These are phyloP conservation scores for Microglena sp. DNA, from an alignment of 139 green algal species.

Conservation along the genomic window DNA sequence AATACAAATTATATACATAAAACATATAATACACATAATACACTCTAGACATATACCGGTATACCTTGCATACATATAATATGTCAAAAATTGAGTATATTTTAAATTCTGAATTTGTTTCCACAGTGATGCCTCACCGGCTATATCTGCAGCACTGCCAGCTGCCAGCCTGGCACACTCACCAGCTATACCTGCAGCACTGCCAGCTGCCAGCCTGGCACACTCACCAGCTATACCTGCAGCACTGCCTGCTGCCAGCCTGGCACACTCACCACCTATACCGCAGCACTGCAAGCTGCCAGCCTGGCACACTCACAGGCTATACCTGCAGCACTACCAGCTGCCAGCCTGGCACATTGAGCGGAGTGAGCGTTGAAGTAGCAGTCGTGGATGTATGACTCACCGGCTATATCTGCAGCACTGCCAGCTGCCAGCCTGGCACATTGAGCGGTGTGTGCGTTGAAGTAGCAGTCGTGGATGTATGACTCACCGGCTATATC, in stretches of 20 bases:
- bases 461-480: constrained; percentile 61
- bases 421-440: constrained; percentile 56
- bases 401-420: constrained; percentile 37
- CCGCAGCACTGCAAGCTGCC: no score
- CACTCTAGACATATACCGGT: no score
- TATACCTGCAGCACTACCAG: constrained; percentile 51
- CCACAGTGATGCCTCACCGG: no score
- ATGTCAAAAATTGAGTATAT: no score
- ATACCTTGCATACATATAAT: no score
- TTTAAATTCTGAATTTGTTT: no score
- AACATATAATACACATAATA: no score
- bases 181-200: no score
- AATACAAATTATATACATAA: no score
- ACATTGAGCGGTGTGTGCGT: constrained; percentile 45
- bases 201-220: no score
- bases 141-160: constrained; percentile 47
- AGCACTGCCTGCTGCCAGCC: constrained; percentile 52
- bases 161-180: constrained; percentile 52
- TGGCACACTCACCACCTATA: constrained; percentile 43
- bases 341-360: constrained; percentile 50
- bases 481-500: constrained; percentile 37
- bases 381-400: constrained; percentile 35
- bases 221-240: constrained; percentile 38
- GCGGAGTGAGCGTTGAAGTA: constrained; percentile 60
- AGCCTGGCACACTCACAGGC: constrained; percentile 8